Percentiles rank a stretch among this genome's conserved stretches.
Evolutionary conservation across 2,329 filamentous ascomycete genomes (phyloP).

Genomic region (Fusarium keratoplasticum): DNA sequence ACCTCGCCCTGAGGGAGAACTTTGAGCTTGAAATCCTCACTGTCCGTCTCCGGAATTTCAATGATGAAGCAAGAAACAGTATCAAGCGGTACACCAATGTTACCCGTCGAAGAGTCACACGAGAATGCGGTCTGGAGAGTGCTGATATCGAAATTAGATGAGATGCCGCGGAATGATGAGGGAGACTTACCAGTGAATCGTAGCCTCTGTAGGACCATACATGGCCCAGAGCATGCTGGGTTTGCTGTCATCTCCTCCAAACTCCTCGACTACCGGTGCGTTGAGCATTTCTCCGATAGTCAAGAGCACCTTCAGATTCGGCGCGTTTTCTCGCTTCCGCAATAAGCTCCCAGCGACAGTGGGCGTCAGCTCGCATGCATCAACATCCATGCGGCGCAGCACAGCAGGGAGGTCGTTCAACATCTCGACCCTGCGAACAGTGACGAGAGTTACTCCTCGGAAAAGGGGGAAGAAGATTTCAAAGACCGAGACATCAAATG

Average conservation of each 20-base stretch:
- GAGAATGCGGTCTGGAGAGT: constrained; percentile 76
- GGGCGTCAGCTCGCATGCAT: constrained; percentile 90
- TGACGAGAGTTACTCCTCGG: constrained; percentile 78
- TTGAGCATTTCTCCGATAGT: constrained; percentile 97
- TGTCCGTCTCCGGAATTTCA: constrained; percentile 52
- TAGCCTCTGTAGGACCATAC: constrained; percentile 94
- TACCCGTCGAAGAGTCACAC: constrained; percentile 67
- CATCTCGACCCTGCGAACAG: constrained; percentile 75
- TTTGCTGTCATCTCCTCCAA: constrained; percentile 68
- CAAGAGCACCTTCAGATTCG: constrained; percentile 76
- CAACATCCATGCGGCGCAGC: constrained; percentile 74
- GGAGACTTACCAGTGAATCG: constrained; percentile 79
- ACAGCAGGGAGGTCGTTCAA: constrained; percentile 78
- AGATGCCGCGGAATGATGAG: neutral
- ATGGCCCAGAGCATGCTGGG: constrained; percentile 85
- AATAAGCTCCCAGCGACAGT: constrained; percentile 86
- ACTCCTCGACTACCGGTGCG: constrained; percentile 79
- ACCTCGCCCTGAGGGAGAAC: constrained; percentile 74
- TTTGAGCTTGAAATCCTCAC: constrained; percentile 50
- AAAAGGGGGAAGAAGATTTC: constrained; percentile 92
- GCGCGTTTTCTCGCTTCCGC: constrained; percentile 73
- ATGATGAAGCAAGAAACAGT: constrained; percentile 85
- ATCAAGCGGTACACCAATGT: constrained; percentile 82
- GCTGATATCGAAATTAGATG: constrained; percentile 51
- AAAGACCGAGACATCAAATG: constrained; percentile 94